Base-by-base conservation (phyloP, 1,284 basidiomycete species). In the Ganoderma leucocontextum region DNA sequence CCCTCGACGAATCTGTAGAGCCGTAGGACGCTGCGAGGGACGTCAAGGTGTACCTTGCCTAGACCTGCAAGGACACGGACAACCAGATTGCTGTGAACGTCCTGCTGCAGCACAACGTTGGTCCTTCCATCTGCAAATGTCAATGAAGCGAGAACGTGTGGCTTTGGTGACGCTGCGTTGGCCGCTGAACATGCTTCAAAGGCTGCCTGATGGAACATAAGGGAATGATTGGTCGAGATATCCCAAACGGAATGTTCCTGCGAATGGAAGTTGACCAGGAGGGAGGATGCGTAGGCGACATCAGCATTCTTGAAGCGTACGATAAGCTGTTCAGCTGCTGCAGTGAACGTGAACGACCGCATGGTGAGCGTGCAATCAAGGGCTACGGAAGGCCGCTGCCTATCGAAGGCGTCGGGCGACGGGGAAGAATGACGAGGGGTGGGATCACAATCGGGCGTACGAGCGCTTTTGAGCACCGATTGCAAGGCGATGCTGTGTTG, bases 21-120 rank as follows among this genome's bases (percentile, higher is more conserved):
- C 25, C 90, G 88, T 55, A 95, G 83, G 38, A 91, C 92, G 73
- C 94, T 95, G 13, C 93, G 88, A 4, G 94, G 94, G 25, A 95
- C 88, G 65, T 83, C 86, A 35, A 92, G 75, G 47, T 84, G 82
- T 29, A 90, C 73, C 29, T 80, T 81, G 22, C 81, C 80, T 4
- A 90, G 72, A 3, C 81, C 79, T 49, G 86, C 80, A 2, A 85
- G 79, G 17, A 86, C 73, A 19, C 86, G 85, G n/a, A 83, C 65
- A 13, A 80, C 82, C 7, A 77, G 75, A 62, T 78, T 82, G 9
- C 80, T 75, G 17, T 78, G 70, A 5, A 75, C 70, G 52, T 90
- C 90, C 39, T 81, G 82, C 22, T 84, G 84, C 42, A 82, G 74
- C 7, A 87, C 77, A 39, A 76, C 77, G 72, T 83, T 89, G 41